phyloP scores from a whole-genome alignment of 129 eudicot genomes.

The Cynara cardunculus region DNA sequence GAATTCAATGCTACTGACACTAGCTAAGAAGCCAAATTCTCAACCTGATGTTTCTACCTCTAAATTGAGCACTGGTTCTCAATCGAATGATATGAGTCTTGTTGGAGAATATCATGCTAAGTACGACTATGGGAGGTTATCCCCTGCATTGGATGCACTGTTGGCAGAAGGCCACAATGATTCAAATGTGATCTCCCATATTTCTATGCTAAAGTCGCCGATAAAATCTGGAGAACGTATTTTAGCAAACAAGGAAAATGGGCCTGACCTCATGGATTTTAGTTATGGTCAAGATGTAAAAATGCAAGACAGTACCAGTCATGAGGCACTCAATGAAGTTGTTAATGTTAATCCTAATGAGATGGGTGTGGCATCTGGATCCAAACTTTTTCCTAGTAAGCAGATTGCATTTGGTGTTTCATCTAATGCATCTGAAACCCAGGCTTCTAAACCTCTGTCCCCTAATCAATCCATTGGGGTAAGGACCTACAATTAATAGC shows the following conservation, averaged over 20 bases:
- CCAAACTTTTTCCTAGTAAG: conserved; percentile 8
- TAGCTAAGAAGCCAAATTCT: conserved; percentile 35
- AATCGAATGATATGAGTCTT: conserved; percentile 85
- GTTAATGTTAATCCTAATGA: conserved; percentile 20
- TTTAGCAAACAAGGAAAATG: conserved; percentile 22
- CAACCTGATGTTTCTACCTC: conserved; percentile 32
- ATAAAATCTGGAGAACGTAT: conserved; percentile 10
- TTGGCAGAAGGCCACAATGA: conserved; percentile 54
- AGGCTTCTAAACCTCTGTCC: conserved; percentile 24
- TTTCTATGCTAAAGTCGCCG: conserved; percentile 28
- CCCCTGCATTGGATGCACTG: conserved; percentile 58
- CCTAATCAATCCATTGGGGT: conserved; percentile 28
- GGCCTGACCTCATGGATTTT: conserved; percentile 20
- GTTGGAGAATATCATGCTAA: conserved; percentile 51
- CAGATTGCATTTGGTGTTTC: conserved; percentile 13
- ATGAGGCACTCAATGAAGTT: conserved; percentile 21
- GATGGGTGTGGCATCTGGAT: conserved; percentile 26
- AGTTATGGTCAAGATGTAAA: conserved; percentile 23
- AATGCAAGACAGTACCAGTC: conserved; percentile 9
- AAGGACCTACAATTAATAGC: conserved; percentile 18
- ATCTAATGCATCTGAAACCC: conserved; percentile 12
- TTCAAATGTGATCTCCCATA: conserved; percentile 28
- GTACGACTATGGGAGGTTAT: conserved; percentile 68
- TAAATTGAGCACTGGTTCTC: conserved; percentile 31
- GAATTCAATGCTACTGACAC: conserved; percentile 62